Evolutionary conservation across 768 basidiomycete species (phyloP).

Genomic region (Auriscalpium vulgare): DNA sequence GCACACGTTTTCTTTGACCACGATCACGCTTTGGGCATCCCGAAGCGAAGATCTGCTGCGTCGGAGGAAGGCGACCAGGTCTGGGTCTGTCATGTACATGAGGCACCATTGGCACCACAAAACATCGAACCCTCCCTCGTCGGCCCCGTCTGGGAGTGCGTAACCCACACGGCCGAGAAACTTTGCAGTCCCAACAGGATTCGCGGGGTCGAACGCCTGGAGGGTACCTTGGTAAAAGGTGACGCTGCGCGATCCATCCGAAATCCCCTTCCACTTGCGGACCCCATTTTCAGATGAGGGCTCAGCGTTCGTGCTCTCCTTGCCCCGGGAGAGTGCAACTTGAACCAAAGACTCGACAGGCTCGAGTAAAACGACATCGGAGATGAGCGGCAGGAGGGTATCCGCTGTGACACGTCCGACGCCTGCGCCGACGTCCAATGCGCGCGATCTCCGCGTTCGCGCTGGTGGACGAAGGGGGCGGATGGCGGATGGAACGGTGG

Average conservation of each 20-base stretch:
- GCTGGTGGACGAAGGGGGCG: slow-evolving; percentile 34
- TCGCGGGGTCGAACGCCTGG: slow-evolving; percentile 71
- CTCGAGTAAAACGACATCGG: slow-evolving; percentile 84
- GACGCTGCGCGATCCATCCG: slow-evolving; percentile 57
- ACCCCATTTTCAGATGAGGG: slow-evolving; percentile 17
- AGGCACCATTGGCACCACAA: slow-evolving; percentile 99
- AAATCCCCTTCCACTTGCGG: slow-evolving; percentile 59
- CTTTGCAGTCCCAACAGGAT: slow-evolving; percentile 32
- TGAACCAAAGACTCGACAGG: slow-evolving; percentile 74
- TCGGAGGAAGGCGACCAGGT: slow-evolving; percentile 72
- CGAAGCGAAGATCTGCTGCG: slow-evolving; percentile 55
- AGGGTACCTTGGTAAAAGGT: slow-evolving; percentile 74
- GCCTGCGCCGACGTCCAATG: slow-evolving; percentile 90
- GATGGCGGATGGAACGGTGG: slow-evolving; percentile 66
- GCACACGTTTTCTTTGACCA: slow-evolving; percentile 92
- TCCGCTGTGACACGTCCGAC: slow-evolving; percentile 87
- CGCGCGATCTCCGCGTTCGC: slow-evolving; percentile 47
- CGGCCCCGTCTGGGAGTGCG: slow-evolving; percentile 31
- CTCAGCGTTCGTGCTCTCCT: slow-evolving; percentile 20
- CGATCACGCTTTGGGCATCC: slow-evolving; percentile 48
- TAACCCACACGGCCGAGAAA: slow-evolving; percentile 65
- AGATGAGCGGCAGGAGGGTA: slow-evolving; percentile 82
- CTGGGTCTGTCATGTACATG: slow-evolving; percentile 70
- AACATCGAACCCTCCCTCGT: slow-evolving; percentile 69
- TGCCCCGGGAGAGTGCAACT: slow-evolving; percentile 47